These are phyloP conservation scores for Neofusicoccum sp. DNA, from an alignment of 2,329 filamentous ascomycete genomes.

Conservation along the genomic window DNA sequence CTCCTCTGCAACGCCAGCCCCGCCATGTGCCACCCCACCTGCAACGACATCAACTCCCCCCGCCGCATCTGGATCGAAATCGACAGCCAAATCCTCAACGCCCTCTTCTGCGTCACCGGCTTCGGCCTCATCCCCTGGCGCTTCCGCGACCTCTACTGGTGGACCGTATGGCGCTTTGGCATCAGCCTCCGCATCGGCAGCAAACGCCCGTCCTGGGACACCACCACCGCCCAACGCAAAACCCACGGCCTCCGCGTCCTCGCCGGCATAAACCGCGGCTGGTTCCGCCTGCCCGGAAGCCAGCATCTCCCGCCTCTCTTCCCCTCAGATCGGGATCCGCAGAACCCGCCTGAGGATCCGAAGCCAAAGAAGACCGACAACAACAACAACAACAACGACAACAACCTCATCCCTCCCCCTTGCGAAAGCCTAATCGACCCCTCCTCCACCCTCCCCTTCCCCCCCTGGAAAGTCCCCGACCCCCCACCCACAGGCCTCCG, in stretches of 20 bases:
- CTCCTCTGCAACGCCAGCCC: constrained; percentile 73
- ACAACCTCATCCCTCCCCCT: no score
- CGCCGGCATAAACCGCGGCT: constrained; percentile 70
- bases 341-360: background rate
- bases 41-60: constrained; percentile 71
- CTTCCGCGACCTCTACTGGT: constrained; percentile 74
- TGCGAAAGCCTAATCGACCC: constrained; percentile 44
- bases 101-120: constrained; percentile 80
- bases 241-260: constrained; percentile 61
- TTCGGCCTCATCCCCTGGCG: constrained; percentile 85
- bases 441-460: constrained; percentile 58
- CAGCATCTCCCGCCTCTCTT: constrained; percentile 47
- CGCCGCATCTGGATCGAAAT: constrained; percentile 83
- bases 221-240: constrained; percentile 40
- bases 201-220: constrained; percentile 23
- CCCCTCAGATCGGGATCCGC: background rate
- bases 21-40: constrained; percentile 69
- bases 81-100: constrained; percentile 79
- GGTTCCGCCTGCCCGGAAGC: constrained; percentile 72
- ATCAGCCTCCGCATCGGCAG: constrained; percentile 30
- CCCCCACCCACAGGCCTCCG: constrained; percentile 69
- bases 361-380: constrained; percentile 28
- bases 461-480: constrained; percentile 61
- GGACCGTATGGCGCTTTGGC: constrained; percentile 61
- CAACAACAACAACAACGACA: no score